Percentiles rank a stretch among this genome's conserved stretches.
Evolutionary conservation across 805 yeast species (phyloP).

Genomic region (Clavispora vitiphila): DNA sequence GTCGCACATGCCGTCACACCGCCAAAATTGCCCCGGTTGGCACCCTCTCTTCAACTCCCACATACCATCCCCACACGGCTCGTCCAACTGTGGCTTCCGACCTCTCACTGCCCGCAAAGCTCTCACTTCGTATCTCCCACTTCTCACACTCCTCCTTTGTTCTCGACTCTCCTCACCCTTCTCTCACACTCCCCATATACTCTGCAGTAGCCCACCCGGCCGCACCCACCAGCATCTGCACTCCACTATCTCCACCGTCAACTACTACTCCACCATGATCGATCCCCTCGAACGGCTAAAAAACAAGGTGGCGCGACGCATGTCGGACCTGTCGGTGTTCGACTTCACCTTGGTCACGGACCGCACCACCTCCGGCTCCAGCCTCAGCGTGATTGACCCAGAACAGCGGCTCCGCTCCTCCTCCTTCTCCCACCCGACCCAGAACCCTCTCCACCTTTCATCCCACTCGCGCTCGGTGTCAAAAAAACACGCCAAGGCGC

Average conservation of each 20-base stretch:
- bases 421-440: slow-evolving; percentile 3
- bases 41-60: no score
- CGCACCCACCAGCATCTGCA: no score
- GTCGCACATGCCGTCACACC: no score
- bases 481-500: slow-evolving; percentile 30
- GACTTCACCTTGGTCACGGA: slow-evolving; percentile 15
- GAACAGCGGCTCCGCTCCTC: slow-evolving; percentile 7
- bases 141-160: no score
- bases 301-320: slow-evolving; percentile 23
- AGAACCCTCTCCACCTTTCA: background rate
- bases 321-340: slow-evolving; percentile 21
- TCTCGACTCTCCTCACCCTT: no score
- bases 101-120: no score
- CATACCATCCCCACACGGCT: no score
- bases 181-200: no score
- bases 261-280: slow-evolving; percentile 3
- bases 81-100: no score
- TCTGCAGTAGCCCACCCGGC: no score
- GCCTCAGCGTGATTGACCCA: slow-evolving; percentile 19
- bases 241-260: background rate
- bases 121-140: no score
- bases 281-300: slow-evolving; percentile 23
- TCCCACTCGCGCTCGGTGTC: slow-evolving; percentile 16
- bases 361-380: slow-evolving; percentile 18
- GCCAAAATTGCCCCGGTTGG: no score